Base-by-base conservation (phyloP, 768 basidiomycete genomes). In the Rhizopogon rudus region DNA sequence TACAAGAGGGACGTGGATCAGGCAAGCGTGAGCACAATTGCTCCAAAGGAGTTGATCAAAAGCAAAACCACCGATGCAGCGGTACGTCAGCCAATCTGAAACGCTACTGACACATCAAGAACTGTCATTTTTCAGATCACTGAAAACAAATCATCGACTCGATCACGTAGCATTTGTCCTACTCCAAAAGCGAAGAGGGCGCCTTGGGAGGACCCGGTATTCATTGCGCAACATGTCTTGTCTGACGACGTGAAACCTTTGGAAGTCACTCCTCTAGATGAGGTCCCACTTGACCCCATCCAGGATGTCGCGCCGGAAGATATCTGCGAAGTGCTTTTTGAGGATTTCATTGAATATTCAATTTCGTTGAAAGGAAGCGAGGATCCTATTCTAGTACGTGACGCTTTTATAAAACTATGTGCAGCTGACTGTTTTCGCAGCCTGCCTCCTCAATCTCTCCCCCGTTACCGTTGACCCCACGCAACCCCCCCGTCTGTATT, bases 401-500 rank as follows among this genome's bases (percentile, higher is more conserved):
- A 22, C 28, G 29, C n/a, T 33, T 16, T 42, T 44, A 22, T 20
- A n/a, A 52, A 41, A 39, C 5, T 41, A 51, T 16, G 31, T 33
- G 40, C 20, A 20, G 31, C 46, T 56, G 7, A 61, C 40, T n/a
- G 52, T 33, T 28, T 52, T 22, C 48, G 31, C 39, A 70, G 64
- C 33, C 33, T 39, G 22, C 45, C 29, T 57, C 35, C 13, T 35
- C 29, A 42, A 41, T 35, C 14, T 25, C 25, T 33, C 49, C 48
- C 25, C 48, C 53, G 14, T 16, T 42, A 51, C 51, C 58, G 42
- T 58, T 59, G 29, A 61, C 60, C 25, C 63, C 63, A 35, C 53
- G 50, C 60, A 57, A 53, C 20, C 59, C 73, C 42, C 56, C 58
- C 20, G 60, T 69, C 7, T 77, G 72, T 42, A 74, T 80, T 54